These are phyloP conservation scores for Achaetomiella virescens DNA, from an alignment of 495 filamentous ascomycete species.

Conservation along the genomic window DNA sequence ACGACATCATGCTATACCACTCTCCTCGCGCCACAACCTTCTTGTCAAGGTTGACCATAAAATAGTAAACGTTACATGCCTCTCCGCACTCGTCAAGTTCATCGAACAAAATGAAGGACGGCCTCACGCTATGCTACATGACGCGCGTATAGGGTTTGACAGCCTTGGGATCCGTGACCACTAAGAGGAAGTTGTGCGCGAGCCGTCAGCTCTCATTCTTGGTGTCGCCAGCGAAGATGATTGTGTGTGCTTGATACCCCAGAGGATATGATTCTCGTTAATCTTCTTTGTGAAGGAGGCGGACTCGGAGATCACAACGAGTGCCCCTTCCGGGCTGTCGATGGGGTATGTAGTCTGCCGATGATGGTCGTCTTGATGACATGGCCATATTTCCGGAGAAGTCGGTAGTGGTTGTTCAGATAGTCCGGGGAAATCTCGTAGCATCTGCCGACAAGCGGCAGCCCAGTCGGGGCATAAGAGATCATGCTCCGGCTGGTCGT, in stretches of 20 bases:
- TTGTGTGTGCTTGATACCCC: constrained; percentile 40
- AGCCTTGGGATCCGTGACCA: constrained; percentile 48
- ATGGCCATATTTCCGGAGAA: constrained; percentile 47
- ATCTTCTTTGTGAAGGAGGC: constrained; percentile 50
- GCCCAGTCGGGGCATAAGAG: constrained; percentile 39
- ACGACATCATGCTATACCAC: too few species aligned
- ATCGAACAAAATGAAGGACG: constrained; percentile 48
- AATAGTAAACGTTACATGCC: constrained; percentile 53
- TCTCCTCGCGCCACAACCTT: too few species aligned
- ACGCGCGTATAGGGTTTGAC: constrained; percentile 50
- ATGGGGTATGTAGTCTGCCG: constrained; percentile 45
- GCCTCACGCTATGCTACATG: constrained; percentile 44
- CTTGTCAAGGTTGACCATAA: constrained; percentile 44
- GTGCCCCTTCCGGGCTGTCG: constrained; percentile 41
- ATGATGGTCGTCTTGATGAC: constrained; percentile 50
- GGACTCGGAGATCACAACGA: constrained; percentile 38
- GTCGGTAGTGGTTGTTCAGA: constrained; percentile 51
- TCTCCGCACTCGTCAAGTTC: constrained; percentile 41
- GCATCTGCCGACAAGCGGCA: constrained; percentile 47
- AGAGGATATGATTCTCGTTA: constrained; percentile 43
- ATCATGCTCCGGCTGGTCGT: constrained; percentile 39
- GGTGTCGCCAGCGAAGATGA: constrained; percentile 49
- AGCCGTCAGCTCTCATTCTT: constrained; percentile 43
- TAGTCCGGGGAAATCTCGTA: constrained; percentile 54
- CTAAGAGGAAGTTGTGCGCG: constrained; percentile 52